Evolutionary conservation across 768 basidiomycete genomes (phyloP).

Genomic region (Xerocomus spinulosus): DNA sequence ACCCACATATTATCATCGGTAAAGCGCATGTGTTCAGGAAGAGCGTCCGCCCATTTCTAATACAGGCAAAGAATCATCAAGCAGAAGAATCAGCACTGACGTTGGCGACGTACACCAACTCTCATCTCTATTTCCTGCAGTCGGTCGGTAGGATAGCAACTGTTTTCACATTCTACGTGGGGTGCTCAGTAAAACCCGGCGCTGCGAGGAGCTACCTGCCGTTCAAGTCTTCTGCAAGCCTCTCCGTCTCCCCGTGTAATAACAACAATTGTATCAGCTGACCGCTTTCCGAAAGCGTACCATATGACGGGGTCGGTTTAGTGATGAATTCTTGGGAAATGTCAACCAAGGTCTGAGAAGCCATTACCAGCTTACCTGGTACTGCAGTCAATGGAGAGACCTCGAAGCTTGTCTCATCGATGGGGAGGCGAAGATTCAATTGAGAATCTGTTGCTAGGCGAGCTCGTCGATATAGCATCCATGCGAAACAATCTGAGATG

Average conservation of each 20-base stretch:
- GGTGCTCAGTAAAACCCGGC: conserved; percentile 23
- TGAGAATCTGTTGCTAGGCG: conserved; percentile 40
- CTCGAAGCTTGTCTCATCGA: conserved; percentile 79
- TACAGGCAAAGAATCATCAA: conserved; percentile 9
- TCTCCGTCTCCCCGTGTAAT: conserved; percentile 60
- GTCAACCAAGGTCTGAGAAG: conserved; percentile 6
- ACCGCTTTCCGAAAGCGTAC: conserved; percentile 54
- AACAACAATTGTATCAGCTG: conserved; percentile 68
- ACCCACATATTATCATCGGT: conserved; percentile 63
- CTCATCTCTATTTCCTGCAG: conserved; percentile 43
- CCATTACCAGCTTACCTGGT: conserved; percentile 22
- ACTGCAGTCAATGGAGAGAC: conserved; percentile 44
- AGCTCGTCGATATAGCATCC: conserved; percentile 34
- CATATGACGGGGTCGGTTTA: conserved; percentile 55
- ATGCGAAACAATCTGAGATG: conserved; percentile 48
- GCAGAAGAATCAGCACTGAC: neutral
- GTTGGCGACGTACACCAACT: conserved; percentile 29
- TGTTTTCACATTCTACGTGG: conserved; percentile 23
- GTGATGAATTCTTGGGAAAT: conserved; percentile 59
- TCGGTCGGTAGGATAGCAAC: conserved; percentile 30
- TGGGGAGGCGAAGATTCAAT: conserved; percentile 63
- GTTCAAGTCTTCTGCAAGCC: conserved; percentile 45
- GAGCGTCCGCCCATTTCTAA: conserved; percentile 60
- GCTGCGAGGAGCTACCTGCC: conserved; percentile 33
- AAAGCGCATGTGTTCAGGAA: conserved; percentile 71